phyloP scores from a whole-genome alignment of 2,329 filamentous ascomycete genomes.

The Orbilia blumenaviensis region DNA sequence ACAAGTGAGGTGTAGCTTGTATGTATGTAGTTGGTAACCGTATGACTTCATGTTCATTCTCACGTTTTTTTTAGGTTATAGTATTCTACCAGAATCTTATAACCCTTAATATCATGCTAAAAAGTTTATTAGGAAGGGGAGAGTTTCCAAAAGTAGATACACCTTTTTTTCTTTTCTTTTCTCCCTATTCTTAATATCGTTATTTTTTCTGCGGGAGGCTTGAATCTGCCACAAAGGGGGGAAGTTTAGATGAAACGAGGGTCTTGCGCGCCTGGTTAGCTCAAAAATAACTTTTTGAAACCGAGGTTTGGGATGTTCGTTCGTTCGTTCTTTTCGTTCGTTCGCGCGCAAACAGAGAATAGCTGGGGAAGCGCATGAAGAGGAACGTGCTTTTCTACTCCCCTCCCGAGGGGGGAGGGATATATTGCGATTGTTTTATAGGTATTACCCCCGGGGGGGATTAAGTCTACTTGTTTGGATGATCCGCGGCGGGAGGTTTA shows the following conservation, averaged over 20 bases:
- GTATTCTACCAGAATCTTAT: too few species aligned
- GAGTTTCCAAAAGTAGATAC: background rate
- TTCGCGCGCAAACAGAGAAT: background rate
- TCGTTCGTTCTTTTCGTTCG: background rate
- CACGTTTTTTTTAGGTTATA: too few species aligned
- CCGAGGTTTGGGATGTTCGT: too few species aligned
- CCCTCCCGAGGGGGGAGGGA: background rate
- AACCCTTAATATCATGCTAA: too few species aligned
- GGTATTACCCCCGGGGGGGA: too few species aligned
- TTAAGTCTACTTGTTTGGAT: too few species aligned
- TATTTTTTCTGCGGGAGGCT: background rate
- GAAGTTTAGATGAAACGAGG: background rate
- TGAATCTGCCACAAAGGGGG: background rate
- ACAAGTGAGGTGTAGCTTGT: too few species aligned
- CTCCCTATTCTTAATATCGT: too few species aligned
- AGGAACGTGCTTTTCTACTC: background rate
- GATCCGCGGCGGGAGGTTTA: too few species aligned
- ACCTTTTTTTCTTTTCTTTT: background rate
- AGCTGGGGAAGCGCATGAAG: background rate
- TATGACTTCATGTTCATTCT: background rate
- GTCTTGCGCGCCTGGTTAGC: background rate
- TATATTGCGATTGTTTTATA: conserved; percentile 1
- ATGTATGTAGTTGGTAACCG: background rate
- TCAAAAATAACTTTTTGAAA: background rate
- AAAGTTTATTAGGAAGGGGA: too few species aligned